Conservation (phyloP, 139 green algal species). For the Chlamydomonas incerta region DNA sequence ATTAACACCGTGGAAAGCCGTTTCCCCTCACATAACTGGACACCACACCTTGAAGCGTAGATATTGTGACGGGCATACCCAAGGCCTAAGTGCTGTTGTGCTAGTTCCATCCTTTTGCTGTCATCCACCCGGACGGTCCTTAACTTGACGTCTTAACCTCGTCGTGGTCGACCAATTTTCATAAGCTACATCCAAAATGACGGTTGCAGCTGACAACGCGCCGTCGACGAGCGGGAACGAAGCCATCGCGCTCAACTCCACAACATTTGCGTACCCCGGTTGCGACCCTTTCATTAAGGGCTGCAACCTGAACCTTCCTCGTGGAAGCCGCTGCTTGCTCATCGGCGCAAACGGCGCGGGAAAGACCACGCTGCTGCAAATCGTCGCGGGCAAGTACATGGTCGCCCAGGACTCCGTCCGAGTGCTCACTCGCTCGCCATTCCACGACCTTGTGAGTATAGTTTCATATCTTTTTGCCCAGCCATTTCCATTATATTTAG, state of each 20-base stretch:
- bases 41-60: too few species aligned
- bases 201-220: neutral
- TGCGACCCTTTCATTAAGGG: conserved; percentile 62
- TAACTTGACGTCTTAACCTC: too few species aligned
- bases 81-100: too few species aligned
- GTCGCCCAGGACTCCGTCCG: conserved; percentile 79
- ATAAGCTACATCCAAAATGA: neutral
- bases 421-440: conserved; percentile 92
- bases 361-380: conserved; percentile 92
- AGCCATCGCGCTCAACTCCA: neutral
- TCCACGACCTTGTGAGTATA: conserved; percentile 87
- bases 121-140: too few species aligned
- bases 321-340: conserved; percentile 87
- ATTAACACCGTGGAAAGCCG: neutral
- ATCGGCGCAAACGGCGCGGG: conserved; percentile 95
- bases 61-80: too few species aligned
- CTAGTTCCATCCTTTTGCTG: too few species aligned
- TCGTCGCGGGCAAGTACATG: conserved; percentile 98
- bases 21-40: neutral
- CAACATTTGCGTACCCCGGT: conserved; percentile 50
- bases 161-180: neutral
- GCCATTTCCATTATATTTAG: too few species aligned
- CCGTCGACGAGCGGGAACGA: conserved; percentile 11
- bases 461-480: too few species aligned
- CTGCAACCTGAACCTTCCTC: conserved; percentile 74